Percentiles rank a stretch among this genome's conserved stretches.
These are phyloP conservation scores for Phaeosphaeria sp. DNA, from an alignment of 2,329 filamentous ascomycete genomes.

Conservation along the genomic window DNA sequence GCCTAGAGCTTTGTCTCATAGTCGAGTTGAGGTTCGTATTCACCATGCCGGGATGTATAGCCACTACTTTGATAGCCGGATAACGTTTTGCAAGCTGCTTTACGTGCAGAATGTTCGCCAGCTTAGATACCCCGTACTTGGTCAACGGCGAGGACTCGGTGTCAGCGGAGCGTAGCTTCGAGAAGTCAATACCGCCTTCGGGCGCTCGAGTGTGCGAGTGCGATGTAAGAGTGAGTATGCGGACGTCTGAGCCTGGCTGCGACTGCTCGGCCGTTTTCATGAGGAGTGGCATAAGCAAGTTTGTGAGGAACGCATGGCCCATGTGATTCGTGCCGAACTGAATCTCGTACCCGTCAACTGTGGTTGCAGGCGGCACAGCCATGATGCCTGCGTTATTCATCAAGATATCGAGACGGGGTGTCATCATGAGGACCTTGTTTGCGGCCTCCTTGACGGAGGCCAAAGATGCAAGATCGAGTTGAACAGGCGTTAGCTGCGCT, in stretches of 20 bases:
- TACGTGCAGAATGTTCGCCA: slow-evolving; percentile 49
- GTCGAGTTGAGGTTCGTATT: slow-evolving; percentile 4
- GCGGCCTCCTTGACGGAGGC: slow-evolving; percentile 43
- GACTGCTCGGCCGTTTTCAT: slow-evolving; percentile 23
- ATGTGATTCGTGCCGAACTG: slow-evolving; percentile 58
- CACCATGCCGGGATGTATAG: slow-evolving; percentile 10
- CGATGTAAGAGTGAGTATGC: slow-evolving; percentile 47
- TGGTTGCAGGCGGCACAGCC: slow-evolving; percentile 38
- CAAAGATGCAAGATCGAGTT: slow-evolving; percentile 48
- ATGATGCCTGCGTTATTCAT: slow-evolving; percentile 54
- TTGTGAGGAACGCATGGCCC: slow-evolving; percentile 54
- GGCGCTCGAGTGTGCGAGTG: slow-evolving; percentile 28
- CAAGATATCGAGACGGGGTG: slow-evolving; percentile 49
- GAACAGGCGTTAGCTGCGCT: background rate
- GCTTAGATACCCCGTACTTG: slow-evolving; percentile 54
- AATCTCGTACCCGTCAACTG: slow-evolving; percentile 55
- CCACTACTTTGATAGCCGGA: slow-evolving; percentile 1
- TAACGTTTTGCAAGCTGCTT: slow-evolving; percentile 2
- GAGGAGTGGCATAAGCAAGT: slow-evolving; percentile 51
- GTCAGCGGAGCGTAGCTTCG: slow-evolving; percentile 18
- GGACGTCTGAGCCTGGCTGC: slow-evolving; percentile 41
- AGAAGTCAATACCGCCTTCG: slow-evolving; percentile 42
- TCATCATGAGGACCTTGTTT: slow-evolving; percentile 33
- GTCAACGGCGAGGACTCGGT: background rate
- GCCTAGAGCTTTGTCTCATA: background rate